These are phyloP conservation scores for Globisporangium cederbergense DNA, from an alignment of 352 stramenopile genomes.

Conservation along the genomic window DNA sequence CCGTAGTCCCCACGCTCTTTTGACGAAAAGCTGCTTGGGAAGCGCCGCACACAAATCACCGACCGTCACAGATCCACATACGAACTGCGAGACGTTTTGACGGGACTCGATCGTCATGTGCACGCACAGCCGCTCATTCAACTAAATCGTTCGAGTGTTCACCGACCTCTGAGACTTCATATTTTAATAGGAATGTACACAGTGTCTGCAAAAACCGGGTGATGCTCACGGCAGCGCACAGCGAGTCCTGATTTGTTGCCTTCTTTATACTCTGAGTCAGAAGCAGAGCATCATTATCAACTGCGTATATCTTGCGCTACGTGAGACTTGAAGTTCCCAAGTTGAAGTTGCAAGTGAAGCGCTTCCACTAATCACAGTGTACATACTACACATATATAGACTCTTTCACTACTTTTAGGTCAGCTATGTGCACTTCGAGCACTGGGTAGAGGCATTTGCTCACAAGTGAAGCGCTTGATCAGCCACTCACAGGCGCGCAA, in stretches of 20 bases:
- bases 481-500: constrained; percentile 14
- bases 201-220: background rate
- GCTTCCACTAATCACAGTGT: no score
- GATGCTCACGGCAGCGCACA: no score
- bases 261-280: no score
- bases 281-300: background rate
- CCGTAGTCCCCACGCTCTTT: constrained; percentile 1
- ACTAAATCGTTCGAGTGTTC: background rate
- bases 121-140: background rate
- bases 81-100: background rate
- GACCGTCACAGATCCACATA: background rate
- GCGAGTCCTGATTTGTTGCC: no score
- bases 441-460: no score
- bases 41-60: background rate
- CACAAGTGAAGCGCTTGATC: background rate
- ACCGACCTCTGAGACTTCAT: background rate
- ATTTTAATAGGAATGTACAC: background rate
- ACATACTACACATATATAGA: no score
- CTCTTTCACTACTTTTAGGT: no score
- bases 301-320: background rate
- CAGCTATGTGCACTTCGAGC: no score
- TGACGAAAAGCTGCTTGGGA: background rate
- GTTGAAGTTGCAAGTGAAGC: constrained; percentile 8
- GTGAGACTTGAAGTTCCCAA: constrained; percentile 8
- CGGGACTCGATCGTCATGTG: background rate